Evolutionary conservation across 352 stramenopile genomes (phyloP).

Genomic region (Globisporangium solare): DNA sequence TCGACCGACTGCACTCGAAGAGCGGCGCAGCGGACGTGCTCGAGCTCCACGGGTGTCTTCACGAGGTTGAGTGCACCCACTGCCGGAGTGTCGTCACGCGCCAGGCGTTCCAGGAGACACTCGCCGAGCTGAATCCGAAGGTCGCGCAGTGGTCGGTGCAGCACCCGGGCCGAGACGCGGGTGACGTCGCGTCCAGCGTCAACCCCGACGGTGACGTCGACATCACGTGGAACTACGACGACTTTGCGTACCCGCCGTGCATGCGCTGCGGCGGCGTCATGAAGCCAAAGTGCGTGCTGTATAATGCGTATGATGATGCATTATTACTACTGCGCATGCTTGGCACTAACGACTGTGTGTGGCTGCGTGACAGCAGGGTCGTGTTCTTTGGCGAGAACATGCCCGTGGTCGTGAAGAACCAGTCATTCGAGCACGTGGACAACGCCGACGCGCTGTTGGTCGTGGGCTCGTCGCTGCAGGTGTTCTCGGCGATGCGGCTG

Average conservation of each 20-base stretch:
- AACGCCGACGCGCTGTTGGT: slow-evolving; percentile 88
- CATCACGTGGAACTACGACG: slow-evolving; percentile 78
- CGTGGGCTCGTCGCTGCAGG: slow-evolving; percentile 91
- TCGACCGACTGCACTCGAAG: slow-evolving; percentile 93
- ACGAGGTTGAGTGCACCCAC: slow-evolving; percentile 82
- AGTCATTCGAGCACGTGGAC: slow-evolving; percentile 66
- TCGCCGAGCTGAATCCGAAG: slow-evolving; percentile 80
- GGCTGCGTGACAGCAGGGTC: slow-evolving; percentile 41
- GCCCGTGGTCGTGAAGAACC: slow-evolving; percentile 65
- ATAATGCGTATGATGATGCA: no score
- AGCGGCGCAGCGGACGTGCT: slow-evolving; percentile 88
- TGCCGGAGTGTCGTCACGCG: slow-evolving; percentile 69
- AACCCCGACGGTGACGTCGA: slow-evolving; percentile 94
- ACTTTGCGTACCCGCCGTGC: slow-evolving; percentile 79
- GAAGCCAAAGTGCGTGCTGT: slow-evolving; percentile 56
- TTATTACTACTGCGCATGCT: no score
- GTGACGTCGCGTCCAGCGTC: slow-evolving; percentile 74
- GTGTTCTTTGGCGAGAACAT: slow-evolving; percentile 98
- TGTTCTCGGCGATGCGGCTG: slow-evolving; percentile 94
- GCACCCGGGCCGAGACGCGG: slow-evolving; percentile 30
- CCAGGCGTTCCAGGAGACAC: slow-evolving; percentile 81
- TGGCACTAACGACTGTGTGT: no score
- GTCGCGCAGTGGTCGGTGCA: slow-evolving; percentile 34
- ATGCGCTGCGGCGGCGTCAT: slow-evolving; percentile 70
- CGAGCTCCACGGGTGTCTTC: slow-evolving; percentile 92